Base-by-base conservation (phyloP, 352 stramenopile species). In the Phytophthora cajani region DNA sequence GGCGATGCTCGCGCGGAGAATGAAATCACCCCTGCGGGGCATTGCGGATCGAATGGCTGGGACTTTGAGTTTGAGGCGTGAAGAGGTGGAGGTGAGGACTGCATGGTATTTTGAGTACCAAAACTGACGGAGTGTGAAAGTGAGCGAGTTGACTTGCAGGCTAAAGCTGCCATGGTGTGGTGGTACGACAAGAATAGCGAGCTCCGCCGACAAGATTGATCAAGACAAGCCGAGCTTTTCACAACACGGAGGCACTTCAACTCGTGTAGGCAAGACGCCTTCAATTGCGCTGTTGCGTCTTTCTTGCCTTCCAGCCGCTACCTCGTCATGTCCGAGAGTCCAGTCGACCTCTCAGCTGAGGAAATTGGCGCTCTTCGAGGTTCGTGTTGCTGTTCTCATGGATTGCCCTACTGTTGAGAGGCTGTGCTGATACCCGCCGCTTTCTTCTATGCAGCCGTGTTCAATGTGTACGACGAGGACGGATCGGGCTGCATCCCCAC, bases 391-490 rank as follows among this genome's bases (percentile, higher is more conserved):
- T 52, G 42, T 11, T 17, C n/a, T 14, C 1, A 19, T 21, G 0
- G 9, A 44, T 46, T 54, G 3, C 17, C 21, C 5, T 50, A 2
- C 21, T 42, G n/a, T 32, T 11, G 16, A 53, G 27, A 8, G 42
- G 0, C 5, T 23, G 17, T 42, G 58, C 49, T 62, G 30, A 79
- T 14, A 14, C 50, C 49, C 21, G 12, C 49, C 52, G 42, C 14
- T 67, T 63, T 19, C n/a, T 32, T 33, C 23, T 53, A 12, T 62
- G 33, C 57, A 94, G 87, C 87, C n/a, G 77, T 93, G 30, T 94
- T 94, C 52, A 84, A 84, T 65, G 78, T 94, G 33, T 94, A 91
- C 63, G 87, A 94, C 53, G 87, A 93, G 27, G 58, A 79, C 16
- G 82, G 75, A 9, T 74, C 79, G 33, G 87, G 87, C 2, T 74